Evolutionary conservation across 2,329 filamentous ascomycete genomes (phyloP), one percentile per base, ranked within the genome.

Genomic region (Xylaria sp.): DNA sequence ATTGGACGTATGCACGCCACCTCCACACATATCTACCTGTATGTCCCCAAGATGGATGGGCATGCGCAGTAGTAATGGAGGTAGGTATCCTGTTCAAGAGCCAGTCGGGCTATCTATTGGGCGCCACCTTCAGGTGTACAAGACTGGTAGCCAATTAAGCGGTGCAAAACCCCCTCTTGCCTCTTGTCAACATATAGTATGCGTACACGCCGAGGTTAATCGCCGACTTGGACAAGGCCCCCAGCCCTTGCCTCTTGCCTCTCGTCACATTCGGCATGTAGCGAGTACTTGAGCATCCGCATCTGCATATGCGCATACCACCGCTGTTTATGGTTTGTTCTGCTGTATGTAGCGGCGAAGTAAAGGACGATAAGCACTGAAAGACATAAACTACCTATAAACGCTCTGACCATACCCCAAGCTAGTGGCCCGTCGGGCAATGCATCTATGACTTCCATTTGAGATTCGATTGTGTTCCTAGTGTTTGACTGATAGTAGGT

Each of bases 191-290:
- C 55, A 36, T 54, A 7, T 7, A 36, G 7, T 27, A 27, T 27
- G 24, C 24, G 24, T 27, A 14, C 32, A 30, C 59, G 36, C 62
- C 57, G 62, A 50, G 57, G 30, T 65, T 59, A 65, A 57, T 68
- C 66, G 62, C 62, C 66, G 66, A 68, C 66, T 61, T 56, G 21
- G 39, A 47, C 57, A 61, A 54, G 42, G 39, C n/a, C n/a, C 34
- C 56, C 50, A 34, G 47, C 24, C 54, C 61, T 39, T 53, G 32
- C 14, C 14, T 42, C 39, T 42, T 17, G 39, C 53, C 55, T 34
- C 7, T 27, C 11, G 42, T 57, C 51, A n/a, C 36, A 55, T 56
- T 21, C 12, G 55, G n/a, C 30, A 51, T 45, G 32, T 58, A 58
- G 36, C 4, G 59, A 64, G 39, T 55, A 48, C 27, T 34, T 19